These are phyloP conservation scores for Aspergillus spinulosporus DNA, from an alignment of 2,329 filamentous ascomycete genomes.

Conservation along the genomic window DNA sequence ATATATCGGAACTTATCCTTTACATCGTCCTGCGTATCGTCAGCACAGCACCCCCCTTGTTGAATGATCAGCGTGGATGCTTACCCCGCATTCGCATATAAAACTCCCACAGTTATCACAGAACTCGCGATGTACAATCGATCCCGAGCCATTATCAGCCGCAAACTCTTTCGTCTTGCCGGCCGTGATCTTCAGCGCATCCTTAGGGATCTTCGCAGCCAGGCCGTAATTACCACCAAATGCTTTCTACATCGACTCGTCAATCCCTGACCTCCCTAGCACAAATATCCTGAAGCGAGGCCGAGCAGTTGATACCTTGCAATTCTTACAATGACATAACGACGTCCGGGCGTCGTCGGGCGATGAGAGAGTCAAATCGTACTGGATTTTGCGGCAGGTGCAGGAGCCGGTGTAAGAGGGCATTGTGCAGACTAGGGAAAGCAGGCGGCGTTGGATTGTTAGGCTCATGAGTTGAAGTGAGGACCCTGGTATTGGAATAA, in stretches of 20 bases:
- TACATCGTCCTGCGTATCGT: slow-evolving; percentile 26
- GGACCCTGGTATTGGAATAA: background rate
- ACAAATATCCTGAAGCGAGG: no score
- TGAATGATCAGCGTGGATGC: slow-evolving; percentile 17
- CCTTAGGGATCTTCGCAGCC: slow-evolving; percentile 52
- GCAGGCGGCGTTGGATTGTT: background rate
- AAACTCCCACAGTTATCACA: slow-evolving; percentile 54
- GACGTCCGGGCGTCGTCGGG: slow-evolving; percentile 52
- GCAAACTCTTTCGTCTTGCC: slow-evolving; percentile 48
- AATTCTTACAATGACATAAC: slow-evolving; percentile 56
- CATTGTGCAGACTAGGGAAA: slow-evolving; percentile 24
- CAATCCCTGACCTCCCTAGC: background rate
- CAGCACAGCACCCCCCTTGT: background rate
- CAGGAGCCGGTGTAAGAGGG: slow-evolving; percentile 45
- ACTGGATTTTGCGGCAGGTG: slow-evolving; percentile 51
- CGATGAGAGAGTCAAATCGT: slow-evolving; percentile 47
- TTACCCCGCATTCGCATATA: slow-evolving; percentile 55
- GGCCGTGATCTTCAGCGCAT: slow-evolving; percentile 43
- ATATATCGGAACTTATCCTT: slow-evolving; percentile 44
- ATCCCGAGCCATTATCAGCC: slow-evolving; percentile 45
- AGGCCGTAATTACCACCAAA: slow-evolving; percentile 55
- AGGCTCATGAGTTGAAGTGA: background rate
- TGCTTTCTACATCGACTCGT: slow-evolving; percentile 43
- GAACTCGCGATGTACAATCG: slow-evolving; percentile 52
- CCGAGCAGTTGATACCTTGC: slow-evolving; percentile 42